phyloP scores from a whole-genome alignment of 371 early-diverging fungal genomes.

The Dinochytrium kinnereticum region DNA sequence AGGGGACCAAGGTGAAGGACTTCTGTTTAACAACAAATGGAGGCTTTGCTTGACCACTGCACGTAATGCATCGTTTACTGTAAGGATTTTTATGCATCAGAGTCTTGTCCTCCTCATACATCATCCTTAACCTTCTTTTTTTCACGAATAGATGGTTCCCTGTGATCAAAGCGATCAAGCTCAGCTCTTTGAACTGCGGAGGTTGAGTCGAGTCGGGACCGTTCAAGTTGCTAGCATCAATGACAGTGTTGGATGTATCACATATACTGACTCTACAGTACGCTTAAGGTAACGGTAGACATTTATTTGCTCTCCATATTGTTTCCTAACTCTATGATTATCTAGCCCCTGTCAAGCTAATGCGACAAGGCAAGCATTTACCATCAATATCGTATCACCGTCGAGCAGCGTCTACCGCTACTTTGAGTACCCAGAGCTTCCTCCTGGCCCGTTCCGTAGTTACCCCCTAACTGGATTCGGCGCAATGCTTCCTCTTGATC shows the following conservation, averaged over 20 bases:
- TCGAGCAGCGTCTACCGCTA: not conserved
- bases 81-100: too few species aligned
- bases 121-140: too few species aligned
- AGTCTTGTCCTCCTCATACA: too few species aligned
- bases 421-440: conserved; percentile 19
- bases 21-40: too few species aligned
- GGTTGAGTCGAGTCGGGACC: not conserved
- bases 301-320: too few species aligned
- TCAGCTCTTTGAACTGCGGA: not conserved
- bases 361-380: not conserved
- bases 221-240: not conserved
- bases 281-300: too few species aligned
- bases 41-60: too few species aligned
- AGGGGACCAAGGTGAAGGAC: too few species aligned
- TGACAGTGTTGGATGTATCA: not conserved
- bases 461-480: conserved; percentile 69
- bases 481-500: conserved; percentile 64
- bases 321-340: too few species aligned
- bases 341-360: too few species aligned
- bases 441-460: conserved; percentile 44
- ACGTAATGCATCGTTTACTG: too few species aligned
- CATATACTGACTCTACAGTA: too few species aligned
- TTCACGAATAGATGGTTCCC: not conserved
- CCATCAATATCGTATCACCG: not conserved
- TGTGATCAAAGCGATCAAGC: not conserved